Evolutionary conservation across 495 filamentous ascomycete genomes (phyloP).

Genomic region (Cercophora newfieldiana): DNA sequence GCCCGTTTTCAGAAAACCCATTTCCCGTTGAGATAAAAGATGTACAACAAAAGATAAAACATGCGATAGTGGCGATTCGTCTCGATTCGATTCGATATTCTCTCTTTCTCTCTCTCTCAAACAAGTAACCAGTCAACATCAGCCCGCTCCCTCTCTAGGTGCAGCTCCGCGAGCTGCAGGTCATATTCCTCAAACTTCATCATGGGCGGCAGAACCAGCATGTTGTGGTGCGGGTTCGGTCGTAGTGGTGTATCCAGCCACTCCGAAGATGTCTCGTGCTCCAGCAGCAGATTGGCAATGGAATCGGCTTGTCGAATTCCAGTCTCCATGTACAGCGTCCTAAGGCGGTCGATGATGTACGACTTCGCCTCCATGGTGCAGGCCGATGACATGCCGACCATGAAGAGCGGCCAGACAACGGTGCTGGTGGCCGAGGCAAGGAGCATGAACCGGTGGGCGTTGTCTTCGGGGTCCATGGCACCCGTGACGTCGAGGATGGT

Average conservation of each 20-base stretch:
- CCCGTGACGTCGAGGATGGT: conserved; percentile 36
- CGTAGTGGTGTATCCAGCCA: conserved; percentile 13
- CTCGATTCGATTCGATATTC: background rate
- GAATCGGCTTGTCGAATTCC: conserved; percentile 37
- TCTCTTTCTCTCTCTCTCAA: background rate
- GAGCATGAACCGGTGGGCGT: conserved; percentile 36
- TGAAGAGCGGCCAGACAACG: conserved; percentile 41
- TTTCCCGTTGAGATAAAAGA: background rate
- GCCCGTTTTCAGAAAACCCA: background rate
- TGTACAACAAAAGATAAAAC: background rate
- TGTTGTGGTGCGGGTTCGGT: background rate
- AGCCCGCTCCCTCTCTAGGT: background rate
- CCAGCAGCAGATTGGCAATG: conserved; percentile 34
- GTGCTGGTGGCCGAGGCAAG: conserved; percentile 39
- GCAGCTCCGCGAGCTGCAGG: background rate
- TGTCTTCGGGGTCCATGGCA: conserved; percentile 27
- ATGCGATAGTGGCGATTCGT: background rate
- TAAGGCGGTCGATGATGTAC: conserved; percentile 34
- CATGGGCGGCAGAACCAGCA: background rate
- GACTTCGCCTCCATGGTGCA: conserved; percentile 31
- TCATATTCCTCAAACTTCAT: conserved; percentile 4
- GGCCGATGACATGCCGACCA: conserved; percentile 39
- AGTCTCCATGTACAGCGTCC: conserved; percentile 37
- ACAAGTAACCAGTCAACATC: background rate
- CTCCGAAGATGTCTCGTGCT: conserved; percentile 23